Evolutionary conservation across 257 asterid genomes (phyloP).

Genomic region (Paraleonurus japonicus): DNA sequence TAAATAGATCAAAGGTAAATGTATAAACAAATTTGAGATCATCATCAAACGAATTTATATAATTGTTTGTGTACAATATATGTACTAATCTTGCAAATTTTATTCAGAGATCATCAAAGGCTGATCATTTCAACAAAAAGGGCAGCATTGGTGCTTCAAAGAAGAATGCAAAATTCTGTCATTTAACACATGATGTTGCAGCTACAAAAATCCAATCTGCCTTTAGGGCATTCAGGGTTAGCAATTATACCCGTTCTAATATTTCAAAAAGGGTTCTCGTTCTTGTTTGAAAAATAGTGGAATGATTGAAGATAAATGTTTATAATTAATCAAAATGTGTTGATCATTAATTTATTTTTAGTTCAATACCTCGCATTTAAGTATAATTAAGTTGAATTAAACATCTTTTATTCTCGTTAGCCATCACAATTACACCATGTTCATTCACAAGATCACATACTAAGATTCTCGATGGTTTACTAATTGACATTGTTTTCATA

Average conservation of each 20-base stretch:
- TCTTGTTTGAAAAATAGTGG: no score
- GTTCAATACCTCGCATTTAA: no score
- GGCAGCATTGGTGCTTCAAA: conserved; percentile 27
- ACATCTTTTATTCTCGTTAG: no score
- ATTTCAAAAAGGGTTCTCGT: no score
- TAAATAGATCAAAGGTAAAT: conserved; percentile 39
- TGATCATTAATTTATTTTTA: no score
- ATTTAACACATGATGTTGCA: conserved; percentile 38
- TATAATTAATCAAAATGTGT: no score
- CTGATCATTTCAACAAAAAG: conserved; percentile 11
- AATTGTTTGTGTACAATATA: neutral
- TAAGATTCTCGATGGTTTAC: no score
- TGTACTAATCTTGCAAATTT: neutral
- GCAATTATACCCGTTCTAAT: neutral
- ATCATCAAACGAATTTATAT: neutral
- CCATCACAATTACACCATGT: no score
- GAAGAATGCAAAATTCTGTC: conserved; percentile 18
- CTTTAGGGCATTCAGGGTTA: conserved; percentile 48
- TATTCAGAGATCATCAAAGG: conserved; percentile 25
- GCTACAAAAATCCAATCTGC: conserved; percentile 58
- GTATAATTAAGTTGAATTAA: no score
- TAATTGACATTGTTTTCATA: no score
- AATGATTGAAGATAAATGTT: no score
- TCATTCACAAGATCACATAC: no score
- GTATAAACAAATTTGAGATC: conserved; percentile 33